These are phyloP conservation scores for Daldinia sp. DNA, from an alignment of 2,329 filamentous ascomycete genomes.

Conservation along the genomic window DNA sequence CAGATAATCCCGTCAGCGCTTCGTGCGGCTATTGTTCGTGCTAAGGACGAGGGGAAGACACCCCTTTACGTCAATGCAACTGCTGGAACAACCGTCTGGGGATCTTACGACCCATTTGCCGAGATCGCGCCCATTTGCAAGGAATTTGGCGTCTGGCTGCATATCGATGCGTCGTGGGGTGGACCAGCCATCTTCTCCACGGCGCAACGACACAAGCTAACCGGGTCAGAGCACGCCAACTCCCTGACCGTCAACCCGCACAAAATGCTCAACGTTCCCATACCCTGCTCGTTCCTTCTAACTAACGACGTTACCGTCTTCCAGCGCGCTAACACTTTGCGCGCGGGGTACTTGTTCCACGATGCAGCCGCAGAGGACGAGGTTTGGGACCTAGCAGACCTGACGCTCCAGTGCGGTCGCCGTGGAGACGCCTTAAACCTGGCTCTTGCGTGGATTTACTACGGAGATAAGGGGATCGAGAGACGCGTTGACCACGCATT, in stretches of 20 bases:
- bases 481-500: slow-evolving; percentile 79
- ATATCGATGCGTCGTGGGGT: slow-evolving; percentile 94
- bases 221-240: slow-evolving; percentile 79
- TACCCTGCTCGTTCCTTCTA: slow-evolving; percentile 92
- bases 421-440: slow-evolving; percentile 88
- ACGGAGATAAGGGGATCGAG: slow-evolving; percentile 81
- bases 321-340: slow-evolving; percentile 85
- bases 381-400: slow-evolving; percentile 88
- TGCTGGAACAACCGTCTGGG: slow-evolving; percentile 92
- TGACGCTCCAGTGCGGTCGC: slow-evolving; percentile 93
- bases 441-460: slow-evolving; percentile 89
- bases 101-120: slow-evolving; percentile 85
- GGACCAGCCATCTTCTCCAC: slow-evolving; percentile 82
- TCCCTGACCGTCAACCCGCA: slow-evolving; percentile 92
- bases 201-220: slow-evolving; percentile 72
- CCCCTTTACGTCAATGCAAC: slow-evolving; percentile 97
- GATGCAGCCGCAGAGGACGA: slow-evolving; percentile 57
- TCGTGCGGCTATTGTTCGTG: slow-evolving; percentile 69
- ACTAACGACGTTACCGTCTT: slow-evolving; percentile 81
- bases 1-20: slow-evolving; percentile 77
- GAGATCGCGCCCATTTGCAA: slow-evolving; percentile 78
- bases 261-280: slow-evolving; percentile 94
- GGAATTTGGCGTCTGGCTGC: slow-evolving; percentile 84
- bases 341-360: slow-evolving; percentile 89
- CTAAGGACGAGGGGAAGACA: slow-evolving; percentile 76